phyloP scores from a whole-genome alignment of 2,329 filamentous ascomycete genomes.

The Penicillium sclerotigenum region DNA sequence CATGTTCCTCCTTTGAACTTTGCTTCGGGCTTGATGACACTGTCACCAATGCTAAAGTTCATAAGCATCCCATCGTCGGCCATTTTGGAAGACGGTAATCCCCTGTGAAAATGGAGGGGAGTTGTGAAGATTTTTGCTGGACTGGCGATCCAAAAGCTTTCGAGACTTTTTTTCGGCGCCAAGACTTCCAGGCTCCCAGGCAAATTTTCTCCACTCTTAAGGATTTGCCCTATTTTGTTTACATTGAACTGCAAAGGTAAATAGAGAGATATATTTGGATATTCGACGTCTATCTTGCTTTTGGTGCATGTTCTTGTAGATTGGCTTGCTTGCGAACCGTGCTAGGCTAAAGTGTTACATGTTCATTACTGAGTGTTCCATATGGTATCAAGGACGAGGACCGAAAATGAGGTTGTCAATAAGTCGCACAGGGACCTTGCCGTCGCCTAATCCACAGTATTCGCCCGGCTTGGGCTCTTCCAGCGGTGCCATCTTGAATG shows the following conservation, averaged over 20 bases:
- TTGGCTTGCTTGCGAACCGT: neutral
- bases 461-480: constrained; percentile 69
- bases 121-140: constrained; percentile 5
- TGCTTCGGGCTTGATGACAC: constrained; percentile 58
- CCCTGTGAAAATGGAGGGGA: neutral
- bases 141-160: constrained; percentile 15
- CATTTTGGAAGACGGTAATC: constrained; percentile 53
- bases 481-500: constrained; percentile 82
- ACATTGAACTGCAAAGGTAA: constrained; percentile 4
- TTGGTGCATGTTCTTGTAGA: neutral
- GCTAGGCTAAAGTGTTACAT: neutral
- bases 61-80: constrained; percentile 92
- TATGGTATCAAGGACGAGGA: constrained; percentile 22
- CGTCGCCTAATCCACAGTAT: constrained; percentile 66
- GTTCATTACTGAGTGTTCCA: neutral
- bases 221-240: constrained; percentile 32
- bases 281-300: neutral
- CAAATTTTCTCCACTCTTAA: constrained; percentile 38
- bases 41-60: constrained; percentile 79
- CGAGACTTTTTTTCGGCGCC: constrained; percentile 26
- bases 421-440: constrained; percentile 73
- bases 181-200: constrained; percentile 19
- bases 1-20: constrained; percentile 86
- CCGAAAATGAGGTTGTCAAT: constrained; percentile 88
- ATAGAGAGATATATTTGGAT: constrained; percentile 3